phyloP scores from a whole-genome alignment of 345 rosid species.

The Litchi chinensis region DNA sequence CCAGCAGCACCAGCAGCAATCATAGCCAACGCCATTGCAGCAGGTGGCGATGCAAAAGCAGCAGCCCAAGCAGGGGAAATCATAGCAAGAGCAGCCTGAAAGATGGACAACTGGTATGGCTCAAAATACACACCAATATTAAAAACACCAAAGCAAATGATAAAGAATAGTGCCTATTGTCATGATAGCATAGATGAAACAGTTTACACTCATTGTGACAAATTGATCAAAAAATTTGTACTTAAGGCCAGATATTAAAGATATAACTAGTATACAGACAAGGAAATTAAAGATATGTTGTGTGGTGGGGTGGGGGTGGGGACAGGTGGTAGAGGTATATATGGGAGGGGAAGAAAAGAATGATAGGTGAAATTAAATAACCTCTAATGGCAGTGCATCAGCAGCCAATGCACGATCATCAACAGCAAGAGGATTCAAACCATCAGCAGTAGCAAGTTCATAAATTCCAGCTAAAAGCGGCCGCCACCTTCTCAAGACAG shows the following conservation, averaged over 20 bases:
- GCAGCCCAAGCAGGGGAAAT: constrained; percentile 97
- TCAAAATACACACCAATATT: neutral
- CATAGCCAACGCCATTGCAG: constrained; percentile 99
- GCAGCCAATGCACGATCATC: constrained; percentile 98
- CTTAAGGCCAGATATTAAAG: constrained; percentile 13
- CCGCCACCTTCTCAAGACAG: constrained; percentile 96
- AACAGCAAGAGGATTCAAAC: constrained; percentile 90
- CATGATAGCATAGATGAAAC: neutral
- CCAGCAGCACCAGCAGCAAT: constrained; percentile 99
- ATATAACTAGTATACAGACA: constrained; percentile 16
- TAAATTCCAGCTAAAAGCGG: constrained; percentile 96
- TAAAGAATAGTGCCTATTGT: neutral
- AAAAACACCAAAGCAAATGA: neutral
- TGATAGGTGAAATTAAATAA: constrained; percentile 33
- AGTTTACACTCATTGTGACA: neutral
- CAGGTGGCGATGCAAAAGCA: constrained; percentile 99
- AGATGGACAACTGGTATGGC: constrained; percentile 1
- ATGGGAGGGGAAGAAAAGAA: neutral
- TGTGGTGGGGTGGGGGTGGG: neutral
- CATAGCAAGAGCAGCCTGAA: constrained; percentile 94
- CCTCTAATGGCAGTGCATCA: constrained; percentile 93
- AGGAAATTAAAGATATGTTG: constrained; percentile 11
- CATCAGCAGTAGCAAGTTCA: constrained; percentile 97
- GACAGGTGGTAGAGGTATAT: neutral
- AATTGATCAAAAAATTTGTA: neutral